phyloP scores from a whole-genome alignment of 192 early-diverging fungal genomes.

The Coemansia sp. region DNA sequence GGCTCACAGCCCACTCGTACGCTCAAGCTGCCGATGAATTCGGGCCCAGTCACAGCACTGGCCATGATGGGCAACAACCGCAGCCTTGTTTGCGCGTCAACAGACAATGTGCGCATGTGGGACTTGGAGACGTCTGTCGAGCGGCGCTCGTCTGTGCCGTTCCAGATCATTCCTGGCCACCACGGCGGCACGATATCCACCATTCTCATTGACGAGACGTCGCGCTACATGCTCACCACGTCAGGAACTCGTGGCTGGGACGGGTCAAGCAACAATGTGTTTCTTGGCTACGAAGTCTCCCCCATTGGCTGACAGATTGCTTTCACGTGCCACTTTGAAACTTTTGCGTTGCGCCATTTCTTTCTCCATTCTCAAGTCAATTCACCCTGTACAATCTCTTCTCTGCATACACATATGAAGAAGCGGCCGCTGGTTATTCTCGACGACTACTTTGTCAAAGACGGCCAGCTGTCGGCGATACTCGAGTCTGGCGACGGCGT shows the following conservation, averaged over 20 bases:
- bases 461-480: conserved; percentile 19
- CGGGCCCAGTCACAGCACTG: conserved; percentile 84
- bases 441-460: conserved; percentile 49
- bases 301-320: conserved; percentile 36
- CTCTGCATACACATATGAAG: conserved; percentile 17
- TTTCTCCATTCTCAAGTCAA: not conserved
- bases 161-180: conserved; percentile 92
- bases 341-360: not conserved
- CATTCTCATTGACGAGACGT: conserved; percentile 64
- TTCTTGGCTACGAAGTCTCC: conserved; percentile 81
- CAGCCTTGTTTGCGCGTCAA: conserved; percentile 84
- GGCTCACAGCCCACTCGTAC: conserved; percentile 66
- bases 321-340: not conserved
- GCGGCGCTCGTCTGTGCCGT: conserved; percentile 65
- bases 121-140: conserved; percentile 61
- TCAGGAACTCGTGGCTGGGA: conserved; percentile 98
- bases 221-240: conserved; percentile 83
- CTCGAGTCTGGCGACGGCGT: conserved; percentile 15
- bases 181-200: conserved; percentile 81
- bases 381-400: not conserved
- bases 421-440: conserved; percentile 37
- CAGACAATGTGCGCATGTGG: conserved; percentile 92
- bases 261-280: conserved; percentile 76
- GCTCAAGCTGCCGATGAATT: conserved; percentile 80
- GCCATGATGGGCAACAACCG: conserved; percentile 73